These are phyloP conservation scores for Aspergillus sp. DNA, from an alignment of 2,329 filamentous ascomycete genomes.

Conservation along the genomic window DNA sequence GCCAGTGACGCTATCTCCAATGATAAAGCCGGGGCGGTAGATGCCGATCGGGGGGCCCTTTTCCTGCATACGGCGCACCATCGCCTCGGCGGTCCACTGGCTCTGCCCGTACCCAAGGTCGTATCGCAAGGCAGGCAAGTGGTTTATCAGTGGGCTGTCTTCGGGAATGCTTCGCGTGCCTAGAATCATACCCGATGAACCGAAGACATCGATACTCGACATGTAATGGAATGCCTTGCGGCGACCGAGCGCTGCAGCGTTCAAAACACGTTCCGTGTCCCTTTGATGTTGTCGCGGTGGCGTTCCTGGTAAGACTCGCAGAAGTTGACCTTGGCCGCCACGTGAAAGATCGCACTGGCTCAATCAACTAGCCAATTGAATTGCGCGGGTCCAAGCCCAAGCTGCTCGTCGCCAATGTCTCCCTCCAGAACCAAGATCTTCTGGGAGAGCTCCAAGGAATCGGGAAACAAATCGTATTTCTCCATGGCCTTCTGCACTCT, in stretches of 20 bases:
- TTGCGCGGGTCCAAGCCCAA: conserved; percentile 4
- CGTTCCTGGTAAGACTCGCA: conserved; percentile 14
- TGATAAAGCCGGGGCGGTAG: conserved; percentile 78
- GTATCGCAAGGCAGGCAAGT: conserved; percentile 38
- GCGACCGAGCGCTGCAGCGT: conserved; percentile 5
- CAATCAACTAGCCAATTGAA: conserved; percentile 13
- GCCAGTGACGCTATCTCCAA: conserved; percentile 67
- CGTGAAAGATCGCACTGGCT: conserved; percentile 12
- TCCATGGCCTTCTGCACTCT: conserved; percentile 4
- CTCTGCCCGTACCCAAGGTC: conserved; percentile 51
- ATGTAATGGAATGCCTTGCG: conserved; percentile 15
- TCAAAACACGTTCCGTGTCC: conserved; percentile 5
- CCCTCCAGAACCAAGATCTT: background rate
- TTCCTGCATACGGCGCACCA: conserved; percentile 71
- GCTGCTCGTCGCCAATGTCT: background rate
- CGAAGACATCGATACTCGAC: conserved; percentile 14
- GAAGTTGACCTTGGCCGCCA: conserved; percentile 14
- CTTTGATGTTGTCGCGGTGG: conserved; percentile 7
- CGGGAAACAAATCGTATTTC: conserved; percentile 7
- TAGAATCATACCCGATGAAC: conserved; percentile 11
- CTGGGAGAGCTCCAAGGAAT: too few relatives aligned
- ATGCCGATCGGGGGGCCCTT: conserved; percentile 71
- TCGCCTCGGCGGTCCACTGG: conserved; percentile 46
- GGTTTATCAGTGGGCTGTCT: conserved; percentile 12
- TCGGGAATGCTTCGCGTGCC: conserved; percentile 10